Evolutionary conservation across 164 flowering plant genomes (phyloP), one percentile per base, ranked within the genome.

Genomic region (Amborella trichopoda): DNA sequence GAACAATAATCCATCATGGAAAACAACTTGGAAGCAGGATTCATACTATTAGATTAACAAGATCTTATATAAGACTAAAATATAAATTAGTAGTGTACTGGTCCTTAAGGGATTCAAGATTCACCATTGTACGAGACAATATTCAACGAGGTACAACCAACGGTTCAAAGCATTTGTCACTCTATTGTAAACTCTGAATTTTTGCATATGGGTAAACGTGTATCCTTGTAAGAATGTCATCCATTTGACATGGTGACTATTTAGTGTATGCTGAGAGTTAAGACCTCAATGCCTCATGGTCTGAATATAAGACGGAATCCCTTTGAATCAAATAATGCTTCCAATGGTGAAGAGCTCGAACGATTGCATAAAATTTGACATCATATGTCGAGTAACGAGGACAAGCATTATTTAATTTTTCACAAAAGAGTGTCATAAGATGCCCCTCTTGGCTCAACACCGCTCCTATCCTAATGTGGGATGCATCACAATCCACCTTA

Each of bases 401-500:
- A 20, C 37, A 23, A 5, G 30, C 52, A 5, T 48, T 32, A 23
- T 12, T 48, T 10, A 48, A 9, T 19, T 46, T 46, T 24, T 28
- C 50, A 46, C 41, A 23, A 6, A 34, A 34, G 17, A 13, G 37
- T n/a, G 26, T 8, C 9, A 34, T 6, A 2, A 42, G 42, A 6
- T 22, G 11, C 2, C 42, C 42, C 17, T 36, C 41, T 48, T 48
- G 41, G 2, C 28, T 34, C 1, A 48, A 9, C 2, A 48, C 42
- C 2, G 20, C 26, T 0, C 50, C 52, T 19, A 33, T 48, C 5
- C 40, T 14, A 3, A 48, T 17, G 2, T n/a, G 13, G 4, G 39
- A 48, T 11, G 40, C 50, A 13, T 30, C 26, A 23, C 50, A 48
- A 4, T 19, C 50, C 5, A 48, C 40, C 9, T 28, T 1, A 36